Evolutionary conservation across 73 alveolate genomes (phyloP), one percentile per base, ranked within the genome.

Genomic region (Breviolum minutum): DNA sequence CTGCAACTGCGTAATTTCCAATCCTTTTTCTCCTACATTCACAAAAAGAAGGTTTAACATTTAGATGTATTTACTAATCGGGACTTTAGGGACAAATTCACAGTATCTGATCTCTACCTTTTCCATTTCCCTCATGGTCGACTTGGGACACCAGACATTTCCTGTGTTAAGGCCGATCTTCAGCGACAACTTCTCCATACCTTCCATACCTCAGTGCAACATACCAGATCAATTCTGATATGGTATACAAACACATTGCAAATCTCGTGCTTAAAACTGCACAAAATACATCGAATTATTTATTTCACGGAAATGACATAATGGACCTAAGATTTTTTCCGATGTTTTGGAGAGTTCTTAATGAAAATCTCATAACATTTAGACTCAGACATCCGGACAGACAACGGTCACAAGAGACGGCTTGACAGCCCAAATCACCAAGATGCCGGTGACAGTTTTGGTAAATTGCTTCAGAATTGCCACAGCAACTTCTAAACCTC

Each of bases 81-180:
- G 54, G 54, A 40, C 54, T 40, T 40, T 40, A 40, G 5, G 54
- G 54, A 40, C 54, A 2, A 2, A 40, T 40, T 40, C 54, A 40
- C 54, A 40, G n/a, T n/a, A n/a, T n/a, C n/a, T n/a, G n/a, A n/a
- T n/a, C n/a, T 40, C 54, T 40, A 40, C n/a, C n/a, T n/a, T 40
- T 40, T 3, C 54, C 54, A 40, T 40, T n/a, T n/a, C 54, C 54
- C 54, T 40, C 54, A 40, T 54, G 26, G 82, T 26, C 19, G 48
- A 19, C 82, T 73, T 17, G 82, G 82, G 82, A 16, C 82, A 19
- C 82, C 82, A 20, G 64, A 32, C 87, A 12, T 74, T 30, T 30
- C 97, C 97, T 22, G 96, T 89, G 96, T 89, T 68, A 86, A 89
- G 61, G 87, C 96, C 96, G 64, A 89, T 89, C 96, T 89, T 89